A percentile compares a stretch with the other conserved stretches of the same genome.
Evolutionary conservation across 148 eudicot species (phyloP).

Genomic region (Chenopodium formosanum): DNA sequence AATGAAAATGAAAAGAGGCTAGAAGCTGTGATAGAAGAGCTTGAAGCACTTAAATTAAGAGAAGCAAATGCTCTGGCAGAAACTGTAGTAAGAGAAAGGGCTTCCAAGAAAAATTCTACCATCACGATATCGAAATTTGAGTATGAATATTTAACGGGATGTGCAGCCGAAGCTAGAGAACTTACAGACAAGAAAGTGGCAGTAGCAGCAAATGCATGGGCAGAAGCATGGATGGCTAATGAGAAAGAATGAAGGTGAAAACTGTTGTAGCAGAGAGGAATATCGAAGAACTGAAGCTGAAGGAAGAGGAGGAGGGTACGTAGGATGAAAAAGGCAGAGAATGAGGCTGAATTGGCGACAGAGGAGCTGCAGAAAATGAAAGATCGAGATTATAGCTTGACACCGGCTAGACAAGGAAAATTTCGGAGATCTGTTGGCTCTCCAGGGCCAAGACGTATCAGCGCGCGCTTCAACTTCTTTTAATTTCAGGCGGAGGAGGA

Average conservation of each 20-base stretch:
- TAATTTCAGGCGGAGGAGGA: conserved; percentile 47
- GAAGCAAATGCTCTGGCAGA: conserved; percentile 58
- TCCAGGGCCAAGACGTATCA: conserved; percentile 41
- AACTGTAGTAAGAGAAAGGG: conserved; percentile 48
- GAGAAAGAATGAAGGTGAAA: conserved; percentile 59
- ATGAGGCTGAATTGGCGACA: conserved; percentile 19
- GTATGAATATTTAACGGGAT: conserved; percentile 66
- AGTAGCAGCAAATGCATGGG: conserved; percentile 75
- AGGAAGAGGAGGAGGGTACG: conserved; percentile 43
- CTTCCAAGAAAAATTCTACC: conserved; percentile 43
- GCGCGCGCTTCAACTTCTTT: conserved; percentile 38
- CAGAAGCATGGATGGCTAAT: conserved; percentile 60
- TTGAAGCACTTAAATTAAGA: conserved; percentile 48
- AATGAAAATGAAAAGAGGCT: conserved; percentile 51
- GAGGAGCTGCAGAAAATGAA: conserved; percentile 29
- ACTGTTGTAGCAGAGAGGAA: conserved; percentile 35
- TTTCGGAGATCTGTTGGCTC: conserved; percentile 43
- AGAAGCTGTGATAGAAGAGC: conserved; percentile 54
- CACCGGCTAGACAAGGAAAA: conserved; percentile 50
- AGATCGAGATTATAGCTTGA: conserved; percentile 28
- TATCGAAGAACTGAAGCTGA: conserved; percentile 33
- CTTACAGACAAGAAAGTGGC: conserved; percentile 77
- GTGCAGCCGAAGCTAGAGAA: conserved; percentile 58
- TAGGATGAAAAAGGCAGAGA: conserved; percentile 22
- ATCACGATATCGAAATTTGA: conserved; percentile 78